phyloP scores from a whole-genome alignment of 176 grass and related monocot genomes.

The Echinochloa phyllopogon region DNA sequence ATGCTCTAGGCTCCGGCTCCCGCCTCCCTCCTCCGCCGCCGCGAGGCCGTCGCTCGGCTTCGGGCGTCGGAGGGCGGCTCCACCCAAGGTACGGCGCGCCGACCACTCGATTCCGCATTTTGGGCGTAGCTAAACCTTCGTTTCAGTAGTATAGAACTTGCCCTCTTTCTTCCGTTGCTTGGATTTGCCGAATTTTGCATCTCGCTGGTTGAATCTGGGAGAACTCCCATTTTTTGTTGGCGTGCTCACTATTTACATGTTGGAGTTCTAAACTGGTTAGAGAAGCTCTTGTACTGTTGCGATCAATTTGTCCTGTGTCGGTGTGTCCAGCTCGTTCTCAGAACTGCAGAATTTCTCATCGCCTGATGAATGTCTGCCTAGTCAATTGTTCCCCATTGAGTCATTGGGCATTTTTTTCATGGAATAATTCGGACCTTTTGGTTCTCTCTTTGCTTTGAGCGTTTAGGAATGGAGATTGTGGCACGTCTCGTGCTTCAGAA shows the following conservation, averaged over 20 bases:
- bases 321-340: slow-evolving; percentile 2
- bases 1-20: slow-evolving; percentile 4
- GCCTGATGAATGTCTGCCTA: not conserved
- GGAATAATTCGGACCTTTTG: not conserved
- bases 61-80: not conserved
- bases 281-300: not conserved
- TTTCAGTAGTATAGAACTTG: not conserved
- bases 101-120: not conserved
- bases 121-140: not conserved
- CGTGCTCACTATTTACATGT: not conserved
- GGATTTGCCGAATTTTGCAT: not conserved
- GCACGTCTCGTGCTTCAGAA: slow-evolving; percentile 60
- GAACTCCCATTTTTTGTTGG: not conserved
- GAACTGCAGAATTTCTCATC: not conserved
- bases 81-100: slow-evolving; percentile 33
- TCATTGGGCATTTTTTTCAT: too few species aligned
- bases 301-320: not conserved
- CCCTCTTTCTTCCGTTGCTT: not conserved
- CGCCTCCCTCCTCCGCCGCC: not conserved
- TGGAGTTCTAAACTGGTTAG: not conserved
- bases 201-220: not conserved
- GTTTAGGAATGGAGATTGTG: slow-evolving; percentile 55
- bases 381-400: not conserved
- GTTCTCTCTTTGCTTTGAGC: slow-evolving; percentile 18
- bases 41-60: slow-evolving; percentile 8